Conservation (phyloP, 2,329 filamentous ascomycete genomes). For the Cladosporium sp. region DNA sequence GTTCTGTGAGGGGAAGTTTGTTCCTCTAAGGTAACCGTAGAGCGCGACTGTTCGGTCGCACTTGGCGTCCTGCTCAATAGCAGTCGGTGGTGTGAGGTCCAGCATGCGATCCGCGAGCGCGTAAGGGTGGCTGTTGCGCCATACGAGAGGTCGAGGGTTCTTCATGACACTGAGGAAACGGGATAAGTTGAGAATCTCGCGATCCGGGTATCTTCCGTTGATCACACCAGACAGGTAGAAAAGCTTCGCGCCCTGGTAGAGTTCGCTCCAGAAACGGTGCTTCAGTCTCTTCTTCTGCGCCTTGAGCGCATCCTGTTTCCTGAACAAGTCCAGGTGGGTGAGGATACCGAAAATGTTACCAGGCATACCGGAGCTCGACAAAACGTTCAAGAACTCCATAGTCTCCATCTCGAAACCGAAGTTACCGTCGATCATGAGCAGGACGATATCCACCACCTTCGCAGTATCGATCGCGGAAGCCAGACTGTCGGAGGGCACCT, state of each 20-base stretch:
- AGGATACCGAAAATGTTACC: slow-evolving; percentile 97
- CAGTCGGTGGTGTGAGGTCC: slow-evolving; percentile 90
- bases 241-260: slow-evolving; percentile 94
- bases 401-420: slow-evolving; percentile 99
- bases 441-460: slow-evolving; percentile 94
- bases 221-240: slow-evolving; percentile 97
- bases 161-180: slow-evolving; percentile 99
- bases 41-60: slow-evolving; percentile 89
- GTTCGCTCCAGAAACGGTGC: slow-evolving; percentile 91
- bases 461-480: slow-evolving; percentile 96
- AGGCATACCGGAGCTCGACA: slow-evolving; percentile 95
- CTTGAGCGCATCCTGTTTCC: slow-evolving; percentile 87
- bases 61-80: slow-evolving; percentile 83
- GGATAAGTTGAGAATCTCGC: slow-evolving; percentile 93
- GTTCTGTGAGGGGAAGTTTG: slow-evolving; percentile 84
- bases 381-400: slow-evolving; percentile 96
- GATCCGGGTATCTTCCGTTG: slow-evolving; percentile 93
- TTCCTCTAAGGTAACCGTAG: slow-evolving; percentile 91
- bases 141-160: slow-evolving; percentile 92
- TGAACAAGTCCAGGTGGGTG: slow-evolving; percentile 93
- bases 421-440: slow-evolving; percentile 98
- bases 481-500: slow-evolving; percentile 91
- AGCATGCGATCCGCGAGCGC: slow-evolving; percentile 90
- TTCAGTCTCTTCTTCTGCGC: slow-evolving; percentile 96
- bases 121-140: slow-evolving; percentile 96